A percentile compares a stretch with the other conserved stretches of the same genome.
Conservation (phyloP, 2,329 filamentous ascomycete genomes). For the Huntiella decipiens region DNA sequence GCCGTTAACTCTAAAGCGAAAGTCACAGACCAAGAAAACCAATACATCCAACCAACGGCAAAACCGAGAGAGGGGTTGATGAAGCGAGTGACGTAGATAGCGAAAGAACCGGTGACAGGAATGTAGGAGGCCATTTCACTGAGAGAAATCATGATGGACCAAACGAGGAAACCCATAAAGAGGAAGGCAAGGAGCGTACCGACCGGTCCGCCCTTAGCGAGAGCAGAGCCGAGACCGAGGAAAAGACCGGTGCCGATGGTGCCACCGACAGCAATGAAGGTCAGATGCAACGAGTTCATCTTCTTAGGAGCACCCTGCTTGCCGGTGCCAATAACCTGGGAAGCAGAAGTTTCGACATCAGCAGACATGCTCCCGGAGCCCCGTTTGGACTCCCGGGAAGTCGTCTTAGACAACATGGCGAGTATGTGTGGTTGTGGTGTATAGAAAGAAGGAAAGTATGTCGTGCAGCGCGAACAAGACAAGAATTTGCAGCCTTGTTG, state of each 20-base stretch:
- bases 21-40: conserved; percentile 59
- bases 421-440: too few species aligned
- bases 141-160: conserved; percentile 51
- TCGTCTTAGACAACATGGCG: not conserved
- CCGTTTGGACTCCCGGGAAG: not conserved
- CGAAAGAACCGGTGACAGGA: conserved; percentile 59
- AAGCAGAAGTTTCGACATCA: not conserved
- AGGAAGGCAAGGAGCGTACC: conserved; percentile 49
- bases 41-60: conserved; percentile 69
- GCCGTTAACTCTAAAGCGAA: conserved; percentile 56
- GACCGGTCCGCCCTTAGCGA: conserved; percentile 44
- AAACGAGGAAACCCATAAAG: conserved; percentile 54
- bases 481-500: too few species aligned
- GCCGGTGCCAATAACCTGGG: conserved; percentile 1
- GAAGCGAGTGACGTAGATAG: conserved; percentile 56
- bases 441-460: too few species aligned
- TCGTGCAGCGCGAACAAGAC: too few species aligned
- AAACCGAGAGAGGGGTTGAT: conserved; percentile 56
- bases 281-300: conserved; percentile 24
- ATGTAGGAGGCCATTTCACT: conserved; percentile 63
- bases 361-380: not conserved
- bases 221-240: conserved; percentile 43
- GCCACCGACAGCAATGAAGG: conserved; percentile 34
- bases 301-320: conserved; percentile 10
- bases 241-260: conserved; percentile 59